These are phyloP conservation scores for Ephemerocybe angulata DNA, from an alignment of 768 basidiomycete species.

Conservation along the genomic window DNA sequence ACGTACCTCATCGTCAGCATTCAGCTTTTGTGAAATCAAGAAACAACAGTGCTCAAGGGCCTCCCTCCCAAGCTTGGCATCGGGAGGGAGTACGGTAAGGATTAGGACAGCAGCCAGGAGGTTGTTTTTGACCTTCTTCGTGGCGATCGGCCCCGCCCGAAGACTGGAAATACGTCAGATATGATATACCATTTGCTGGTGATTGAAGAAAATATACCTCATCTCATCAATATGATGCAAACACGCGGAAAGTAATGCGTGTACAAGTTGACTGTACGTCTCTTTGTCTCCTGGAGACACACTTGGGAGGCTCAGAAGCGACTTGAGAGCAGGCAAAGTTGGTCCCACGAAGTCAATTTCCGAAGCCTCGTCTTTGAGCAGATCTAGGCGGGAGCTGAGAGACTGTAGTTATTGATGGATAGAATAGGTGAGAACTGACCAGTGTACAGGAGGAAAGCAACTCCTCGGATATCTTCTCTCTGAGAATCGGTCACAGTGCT, in stretches of 20 bases:
- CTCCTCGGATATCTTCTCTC: slow-evolving; percentile 73
- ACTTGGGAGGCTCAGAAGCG: slow-evolving; percentile 56
- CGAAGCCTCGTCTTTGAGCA: slow-evolving; percentile 83
- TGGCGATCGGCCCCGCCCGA: slow-evolving; percentile 69
- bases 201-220: slow-evolving; percentile 51
- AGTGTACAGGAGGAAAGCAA: slow-evolving; percentile 75
- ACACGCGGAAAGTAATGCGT: slow-evolving; percentile 83
- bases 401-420: not conserved
- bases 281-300: slow-evolving; percentile 39
- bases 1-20: slow-evolving; percentile 64
- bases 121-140: slow-evolving; percentile 87
- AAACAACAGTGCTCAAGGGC: slow-evolving; percentile 84
- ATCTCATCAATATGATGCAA: slow-evolving; percentile 87
- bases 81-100: slow-evolving; percentile 70
- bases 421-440: slow-evolving; percentile 40
- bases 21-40: slow-evolving; percentile 75
- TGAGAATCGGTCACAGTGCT: slow-evolving; percentile 49
- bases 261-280: slow-evolving; percentile 58
- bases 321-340: slow-evolving; percentile 76
- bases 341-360: slow-evolving; percentile 78
- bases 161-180: slow-evolving; percentile 47
- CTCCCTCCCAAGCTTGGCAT: slow-evolving; percentile 63
- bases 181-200: not conserved
- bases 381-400: slow-evolving; percentile 37
- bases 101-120: slow-evolving; percentile 82